These are phyloP conservation scores for Tetragonia tetragonoides DNA, from an alignment of 148 eudicot species.

Conservation along the genomic window DNA sequence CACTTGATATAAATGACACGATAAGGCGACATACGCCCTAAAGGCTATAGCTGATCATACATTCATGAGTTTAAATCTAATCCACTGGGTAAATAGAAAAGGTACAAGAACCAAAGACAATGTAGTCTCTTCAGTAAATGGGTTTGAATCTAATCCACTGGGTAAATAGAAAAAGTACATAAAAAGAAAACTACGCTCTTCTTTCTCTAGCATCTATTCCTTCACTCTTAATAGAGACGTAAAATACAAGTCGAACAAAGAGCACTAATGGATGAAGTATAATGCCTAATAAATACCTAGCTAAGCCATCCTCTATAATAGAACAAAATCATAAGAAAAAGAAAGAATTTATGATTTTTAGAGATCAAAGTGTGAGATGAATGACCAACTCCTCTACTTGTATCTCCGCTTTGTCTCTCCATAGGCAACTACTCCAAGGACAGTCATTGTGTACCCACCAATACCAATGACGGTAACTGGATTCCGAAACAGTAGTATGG, in stretches of 20 bases:
- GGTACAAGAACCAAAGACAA: background rate
- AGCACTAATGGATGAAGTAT: background rate
- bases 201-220: conserved; percentile 12
- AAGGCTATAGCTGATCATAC: no score
- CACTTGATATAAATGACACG: no score
- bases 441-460: conserved; percentile 87
- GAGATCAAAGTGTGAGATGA: background rate
- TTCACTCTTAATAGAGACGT: background rate
- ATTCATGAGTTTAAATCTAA: background rate
- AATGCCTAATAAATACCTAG: conserved; percentile 9
- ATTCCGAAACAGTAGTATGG: conserved; percentile 81
- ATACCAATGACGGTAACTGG: conserved; percentile 84
- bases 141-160: background rate
- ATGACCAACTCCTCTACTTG: conserved; percentile 30
- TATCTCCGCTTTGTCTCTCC: conserved; percentile 89
- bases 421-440: conserved; percentile 86
- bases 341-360: background rate
- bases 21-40: no score
- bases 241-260: background rate
- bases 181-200: background rate
- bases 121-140: background rate
- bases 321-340: background rate
- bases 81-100: background rate
- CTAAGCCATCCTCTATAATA: conserved; percentile 18
- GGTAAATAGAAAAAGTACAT: background rate